Conservation (phyloP, 352 stramenopile species). For the Aphanomyces invadans region DNA sequence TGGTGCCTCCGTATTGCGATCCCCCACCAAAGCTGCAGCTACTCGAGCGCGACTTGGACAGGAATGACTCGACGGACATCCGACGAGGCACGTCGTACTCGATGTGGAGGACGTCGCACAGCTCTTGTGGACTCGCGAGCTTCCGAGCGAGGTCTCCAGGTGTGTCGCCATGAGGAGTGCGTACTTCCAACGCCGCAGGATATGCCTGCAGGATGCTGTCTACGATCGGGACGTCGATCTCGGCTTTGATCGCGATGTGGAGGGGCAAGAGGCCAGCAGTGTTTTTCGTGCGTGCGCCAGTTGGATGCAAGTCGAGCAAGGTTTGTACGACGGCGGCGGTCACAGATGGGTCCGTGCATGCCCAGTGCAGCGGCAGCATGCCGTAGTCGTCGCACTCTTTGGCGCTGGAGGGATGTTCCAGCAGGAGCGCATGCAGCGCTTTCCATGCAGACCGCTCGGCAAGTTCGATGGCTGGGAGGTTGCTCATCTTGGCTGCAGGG, state of each 20-base stretch:
- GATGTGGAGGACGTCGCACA: slow-evolving; percentile 36
- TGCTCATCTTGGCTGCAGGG: not conserved
- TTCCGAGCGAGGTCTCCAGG: slow-evolving; percentile 51
- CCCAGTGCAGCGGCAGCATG: slow-evolving; percentile 82
- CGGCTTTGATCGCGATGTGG: slow-evolving; percentile 77
- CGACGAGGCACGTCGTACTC: slow-evolving; percentile 48
- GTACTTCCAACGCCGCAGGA: slow-evolving; percentile 47
- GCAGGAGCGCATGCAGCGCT: slow-evolving; percentile 52
- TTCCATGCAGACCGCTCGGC: slow-evolving; percentile 65
- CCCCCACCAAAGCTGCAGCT: not conserved
- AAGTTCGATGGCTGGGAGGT: slow-evolving; percentile 47
- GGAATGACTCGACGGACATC: slow-evolving; percentile 18
- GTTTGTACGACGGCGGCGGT: slow-evolving; percentile 56
- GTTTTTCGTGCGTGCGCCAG: slow-evolving; percentile 52
- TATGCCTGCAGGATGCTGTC: slow-evolving; percentile 40
- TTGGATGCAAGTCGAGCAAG: slow-evolving; percentile 50
- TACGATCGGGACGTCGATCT: slow-evolving; percentile 57
- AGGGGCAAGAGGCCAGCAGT: slow-evolving; percentile 68
- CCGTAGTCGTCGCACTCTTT: slow-evolving; percentile 78
- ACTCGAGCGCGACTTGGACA: slow-evolving; percentile 1
- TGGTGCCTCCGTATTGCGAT: not conserved
- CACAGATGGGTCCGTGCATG: slow-evolving; percentile 65
- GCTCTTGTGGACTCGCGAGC: slow-evolving; percentile 41
- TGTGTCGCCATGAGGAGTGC: slow-evolving; percentile 66
- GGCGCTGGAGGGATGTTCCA: slow-evolving; percentile 39